Percentiles rank a stretch among this genome's conserved stretches.
Conservation (phyloP, 2,329 filamentous ascomycete genomes). For the Hansfordia pulvinata region DNA sequence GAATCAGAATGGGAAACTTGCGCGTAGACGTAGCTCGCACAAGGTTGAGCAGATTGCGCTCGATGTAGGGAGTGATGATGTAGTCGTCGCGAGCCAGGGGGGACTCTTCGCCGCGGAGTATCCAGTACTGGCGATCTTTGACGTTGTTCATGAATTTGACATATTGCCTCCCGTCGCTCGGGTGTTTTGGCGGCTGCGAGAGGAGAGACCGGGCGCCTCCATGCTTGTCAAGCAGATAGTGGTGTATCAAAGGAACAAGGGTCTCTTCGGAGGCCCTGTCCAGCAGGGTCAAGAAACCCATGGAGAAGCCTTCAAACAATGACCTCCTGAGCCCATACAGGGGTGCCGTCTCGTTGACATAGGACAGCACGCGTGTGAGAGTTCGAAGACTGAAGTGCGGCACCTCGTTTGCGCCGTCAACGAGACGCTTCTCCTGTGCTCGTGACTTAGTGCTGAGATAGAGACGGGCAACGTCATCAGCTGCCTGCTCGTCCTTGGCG, state of each 20-base stretch:
- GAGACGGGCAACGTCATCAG: slow-evolving; percentile 69
- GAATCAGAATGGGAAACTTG: slow-evolving; percentile 84
- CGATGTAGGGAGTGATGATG: slow-evolving; percentile 91
- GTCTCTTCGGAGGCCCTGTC: slow-evolving; percentile 69
- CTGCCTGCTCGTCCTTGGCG: slow-evolving; percentile 58
- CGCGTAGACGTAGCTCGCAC: slow-evolving; percentile 87
- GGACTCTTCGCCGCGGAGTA: slow-evolving; percentile 58
- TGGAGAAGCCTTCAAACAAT: slow-evolving; percentile 89
- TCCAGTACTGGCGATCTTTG: slow-evolving; percentile 69
- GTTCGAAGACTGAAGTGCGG: slow-evolving; percentile 96
- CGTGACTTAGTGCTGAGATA: slow-evolving; percentile 81
- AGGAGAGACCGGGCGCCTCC: slow-evolving; percentile 60
- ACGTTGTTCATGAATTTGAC: slow-evolving; percentile 60
- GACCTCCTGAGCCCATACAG: slow-evolving; percentile 76
- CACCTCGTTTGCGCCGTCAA: slow-evolving; percentile 90
- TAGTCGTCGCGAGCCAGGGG: slow-evolving; percentile 72
- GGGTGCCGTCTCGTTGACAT: slow-evolving; percentile 72
- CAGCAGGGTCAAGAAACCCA: slow-evolving; percentile 91
- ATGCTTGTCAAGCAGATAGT: slow-evolving; percentile 62
- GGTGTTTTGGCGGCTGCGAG: slow-evolving; percentile 63
- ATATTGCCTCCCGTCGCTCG: slow-evolving; percentile 63
- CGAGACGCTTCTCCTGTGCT: slow-evolving; percentile 68
- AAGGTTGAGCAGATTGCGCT: slow-evolving; percentile 86
- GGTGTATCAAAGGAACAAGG: slow-evolving; percentile 65
- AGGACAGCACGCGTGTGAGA: slow-evolving; percentile 77